Conservation (phyloP, 2,329 filamentous ascomycete genomes). For the Alternaria panax region DNA sequence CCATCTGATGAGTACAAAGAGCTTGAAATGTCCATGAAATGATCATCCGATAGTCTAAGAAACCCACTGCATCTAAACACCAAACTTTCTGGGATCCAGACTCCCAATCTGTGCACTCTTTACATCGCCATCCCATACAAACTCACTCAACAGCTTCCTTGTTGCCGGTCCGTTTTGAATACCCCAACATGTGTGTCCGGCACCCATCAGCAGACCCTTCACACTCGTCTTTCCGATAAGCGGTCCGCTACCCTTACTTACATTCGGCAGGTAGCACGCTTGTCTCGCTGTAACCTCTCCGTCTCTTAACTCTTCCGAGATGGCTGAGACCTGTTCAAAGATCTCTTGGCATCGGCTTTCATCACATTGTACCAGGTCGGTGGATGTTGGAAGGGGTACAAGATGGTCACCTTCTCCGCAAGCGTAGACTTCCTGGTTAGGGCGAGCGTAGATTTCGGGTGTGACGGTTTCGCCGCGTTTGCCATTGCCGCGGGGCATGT, state of each 20-base stretch:
- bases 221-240: constrained; percentile 78
- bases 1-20: too few species aligned
- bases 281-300: constrained; percentile 74
- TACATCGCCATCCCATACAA: constrained; percentile 55
- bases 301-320: constrained; percentile 58
- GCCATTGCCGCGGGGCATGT: constrained; percentile 65
- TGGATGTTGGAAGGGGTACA: constrained; percentile 76
- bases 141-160: constrained; percentile 55
- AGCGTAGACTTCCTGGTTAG: constrained; percentile 88
- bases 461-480: constrained; percentile 64
- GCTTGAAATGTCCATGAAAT: too few species aligned
- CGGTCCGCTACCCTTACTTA: constrained; percentile 68
- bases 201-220: constrained; percentile 78
- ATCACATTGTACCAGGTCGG: constrained; percentile 79
- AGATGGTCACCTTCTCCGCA: constrained; percentile 86
- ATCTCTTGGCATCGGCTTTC: constrained; percentile 82
- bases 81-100: constrained; percentile 52
- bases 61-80: constrained; percentile 2
- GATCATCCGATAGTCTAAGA: background rate
- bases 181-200: constrained; percentile 97
- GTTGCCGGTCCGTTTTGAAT: constrained; percentile 95
- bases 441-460: constrained; percentile 93
- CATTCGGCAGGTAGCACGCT: constrained; percentile 91
- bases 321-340: constrained; percentile 74
- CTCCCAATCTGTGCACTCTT: constrained; percentile 53